Percentiles rank a stretch among this genome's conserved stretches.
Evolutionary conservation across 441 rosid genomes (phyloP).

Genomic region (Gossypium davidsonii): DNA sequence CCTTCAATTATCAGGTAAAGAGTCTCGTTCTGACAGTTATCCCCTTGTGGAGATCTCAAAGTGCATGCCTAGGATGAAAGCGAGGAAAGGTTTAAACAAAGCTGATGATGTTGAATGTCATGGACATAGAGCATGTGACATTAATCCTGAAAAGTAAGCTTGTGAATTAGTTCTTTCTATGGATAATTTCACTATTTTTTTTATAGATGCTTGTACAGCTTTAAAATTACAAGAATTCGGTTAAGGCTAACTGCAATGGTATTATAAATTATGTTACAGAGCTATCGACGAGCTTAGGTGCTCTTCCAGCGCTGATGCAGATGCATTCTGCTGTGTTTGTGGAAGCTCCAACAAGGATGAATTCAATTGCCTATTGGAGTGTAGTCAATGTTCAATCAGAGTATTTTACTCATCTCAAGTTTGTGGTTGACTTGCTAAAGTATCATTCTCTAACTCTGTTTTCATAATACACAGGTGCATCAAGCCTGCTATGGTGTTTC

Average conservation of each 20-base stretch:
- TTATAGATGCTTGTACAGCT: background rate
- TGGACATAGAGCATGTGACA: constrained; percentile 10
- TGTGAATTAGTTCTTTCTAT: constrained; percentile 10
- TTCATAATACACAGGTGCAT: constrained; percentile 35
- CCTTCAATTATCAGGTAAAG: constrained; percentile 27
- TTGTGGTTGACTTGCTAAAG: background rate
- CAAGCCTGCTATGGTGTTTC: constrained; percentile 55
- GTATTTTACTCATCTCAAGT: constrained; percentile 21
- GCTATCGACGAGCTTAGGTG: constrained; percentile 12
- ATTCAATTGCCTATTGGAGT: constrained; percentile 37
- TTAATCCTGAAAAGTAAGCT: constrained; percentile 31
- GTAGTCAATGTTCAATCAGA: constrained; percentile 37
- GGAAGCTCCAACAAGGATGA: constrained; percentile 41
- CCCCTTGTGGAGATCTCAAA: constrained; percentile 20
- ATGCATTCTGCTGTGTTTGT: constrained; percentile 45
- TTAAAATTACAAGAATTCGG: background rate
- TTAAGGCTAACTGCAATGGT: background rate
- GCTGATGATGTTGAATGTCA: constrained; percentile 12
- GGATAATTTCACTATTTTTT: background rate
- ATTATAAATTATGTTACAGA: constrained; percentile 24
- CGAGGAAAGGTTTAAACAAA: constrained; percentile 16
- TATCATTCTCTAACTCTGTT: background rate
- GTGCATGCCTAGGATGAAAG: constrained; percentile 15
- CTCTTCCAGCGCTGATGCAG: constrained; percentile 15
- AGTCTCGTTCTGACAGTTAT: constrained; percentile 17